Base-by-base conservation (phyloP, 768 basidiomycete species). In the Pleurotus tuoliensis region DNA sequence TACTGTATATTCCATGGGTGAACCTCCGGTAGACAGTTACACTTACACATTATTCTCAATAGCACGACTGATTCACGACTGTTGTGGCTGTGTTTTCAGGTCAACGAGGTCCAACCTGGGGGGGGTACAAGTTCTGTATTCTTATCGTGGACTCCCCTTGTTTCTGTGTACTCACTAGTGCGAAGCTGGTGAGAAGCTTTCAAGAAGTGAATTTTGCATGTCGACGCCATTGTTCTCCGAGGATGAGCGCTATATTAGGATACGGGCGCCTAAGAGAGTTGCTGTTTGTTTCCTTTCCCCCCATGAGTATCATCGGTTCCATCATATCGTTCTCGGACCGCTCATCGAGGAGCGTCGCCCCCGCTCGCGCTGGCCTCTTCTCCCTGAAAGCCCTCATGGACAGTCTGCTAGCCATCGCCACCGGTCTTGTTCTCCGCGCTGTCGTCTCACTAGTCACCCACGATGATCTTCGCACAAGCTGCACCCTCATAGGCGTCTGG, bases 401-500 rank as follows among this genome's bases (percentile, higher is more conserved):
- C 66, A 83, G 80, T 68, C 61, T 90, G 43, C 73, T 82, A 67
- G 83, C 89, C 66, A 87, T 90, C 63, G 81, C 74, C 56, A 72
- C 82, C 48, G 89, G 89, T 40, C 82, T 91, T 57, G 77, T 72
- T 27, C 70, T 90, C 50, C 88, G 88, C 54, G 69, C 83, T 56
- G 73, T 88, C 56, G 71, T 90, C 58, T 82, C 82, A 69, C 53
- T 72, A 24, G 78, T 81, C 51, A 76, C 74, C 56, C 70, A 76
- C 58, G 69, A 80, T 57, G 78, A 80, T 66, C 68, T 76, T 66
- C 79, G 75, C 56, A 66, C 82, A 55, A 80, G 77, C n/a, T 82
- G 84, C 15, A 83, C 84, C 12, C 77, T 91, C 56, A 75, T 92
- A 53, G 90, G 89, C 6, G 73, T 90, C 16, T 91, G 88, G 87